These are phyloP conservation scores for Clarkia xantiana DNA, from an alignment of 345 rosid genomes.

Conservation along the genomic window DNA sequence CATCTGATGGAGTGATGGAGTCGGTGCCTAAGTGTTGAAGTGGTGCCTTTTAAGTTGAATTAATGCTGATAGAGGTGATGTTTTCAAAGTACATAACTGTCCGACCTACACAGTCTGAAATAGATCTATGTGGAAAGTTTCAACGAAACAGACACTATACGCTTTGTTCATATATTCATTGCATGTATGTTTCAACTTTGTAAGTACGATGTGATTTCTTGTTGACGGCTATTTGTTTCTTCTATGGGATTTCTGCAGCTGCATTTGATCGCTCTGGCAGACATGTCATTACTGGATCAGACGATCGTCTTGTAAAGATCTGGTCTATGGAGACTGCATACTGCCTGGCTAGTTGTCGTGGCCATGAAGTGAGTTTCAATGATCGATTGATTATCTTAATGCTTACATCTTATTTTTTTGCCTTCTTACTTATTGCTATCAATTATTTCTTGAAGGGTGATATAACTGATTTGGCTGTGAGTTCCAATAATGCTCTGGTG, in stretches of 20 bases:
- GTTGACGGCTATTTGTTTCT: slow-evolving; percentile 4
- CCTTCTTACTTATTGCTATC: slow-evolving; percentile 8
- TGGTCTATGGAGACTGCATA: slow-evolving; percentile 99
- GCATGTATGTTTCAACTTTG: neutral
- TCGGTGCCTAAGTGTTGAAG: no score
- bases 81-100: no score
- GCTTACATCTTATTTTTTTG: slow-evolving; percentile 4
- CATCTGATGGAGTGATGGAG: no score
- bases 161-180: neutral
- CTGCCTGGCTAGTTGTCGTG: slow-evolving; percentile 98
- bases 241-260: slow-evolving; percentile 49
- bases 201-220: neutral
- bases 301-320: slow-evolving; percentile 94
- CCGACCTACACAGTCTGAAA: no score
- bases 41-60: no score
- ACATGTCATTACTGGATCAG: slow-evolving; percentile 94
- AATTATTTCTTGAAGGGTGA: slow-evolving; percentile 63
- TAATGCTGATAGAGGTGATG: no score
- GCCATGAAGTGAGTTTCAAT: slow-evolving; percentile 78
- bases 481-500: slow-evolving; percentile 77
- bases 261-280: slow-evolving; percentile 90
- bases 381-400: slow-evolving; percentile 6
- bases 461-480: slow-evolving; percentile 98
- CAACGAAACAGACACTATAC: no score
- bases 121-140: no score